phyloP scores from a whole-genome alignment of 2,329 filamentous ascomycete species.

The Dactylellina parvicollis region DNA sequence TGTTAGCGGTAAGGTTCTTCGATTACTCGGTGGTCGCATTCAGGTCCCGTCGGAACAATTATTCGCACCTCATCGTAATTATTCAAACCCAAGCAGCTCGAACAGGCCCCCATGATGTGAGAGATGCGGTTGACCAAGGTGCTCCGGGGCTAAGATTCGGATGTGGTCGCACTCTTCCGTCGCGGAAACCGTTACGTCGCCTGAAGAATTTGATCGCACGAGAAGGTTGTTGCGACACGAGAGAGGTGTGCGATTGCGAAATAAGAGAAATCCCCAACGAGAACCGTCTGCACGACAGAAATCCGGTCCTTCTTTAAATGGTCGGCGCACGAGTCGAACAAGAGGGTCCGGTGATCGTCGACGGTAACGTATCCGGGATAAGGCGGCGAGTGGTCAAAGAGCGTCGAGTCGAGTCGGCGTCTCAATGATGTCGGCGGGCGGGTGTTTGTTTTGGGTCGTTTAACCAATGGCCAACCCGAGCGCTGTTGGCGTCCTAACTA shows the following conservation, averaged over 20 bases:
- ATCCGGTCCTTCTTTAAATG: conserved; percentile 15
- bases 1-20: conserved; percentile 24
- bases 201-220: conserved; percentile 1
- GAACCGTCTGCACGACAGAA: neutral
- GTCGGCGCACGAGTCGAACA: neutral
- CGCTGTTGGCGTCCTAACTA: conserved; percentile 7
- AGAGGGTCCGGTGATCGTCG: conserved; percentile 21
- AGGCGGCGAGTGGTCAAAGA: conserved; percentile 32
- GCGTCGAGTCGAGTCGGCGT: conserved; percentile 22
- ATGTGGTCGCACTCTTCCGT: conserved; percentile 21
- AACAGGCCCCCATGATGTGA: conserved; percentile 59
- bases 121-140: conserved; percentile 19
- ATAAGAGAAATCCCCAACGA: conserved; percentile 7
- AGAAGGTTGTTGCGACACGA: conserved; percentile 1
- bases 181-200: conserved; percentile 44
- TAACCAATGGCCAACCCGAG: conserved; percentile 18
- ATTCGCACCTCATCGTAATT: conserved; percentile 52
- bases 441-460: conserved; percentile 44
- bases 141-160: neutral
- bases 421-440: conserved; percentile 12
- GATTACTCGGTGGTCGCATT: conserved; percentile 5
- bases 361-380: conserved; percentile 32
- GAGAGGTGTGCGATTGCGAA: neutral
- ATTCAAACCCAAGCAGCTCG: conserved; percentile 53
- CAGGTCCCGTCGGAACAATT: neutral